Conservation (phyloP, 257 asterid genomes). For the Solanum ossicruentum region DNA sequence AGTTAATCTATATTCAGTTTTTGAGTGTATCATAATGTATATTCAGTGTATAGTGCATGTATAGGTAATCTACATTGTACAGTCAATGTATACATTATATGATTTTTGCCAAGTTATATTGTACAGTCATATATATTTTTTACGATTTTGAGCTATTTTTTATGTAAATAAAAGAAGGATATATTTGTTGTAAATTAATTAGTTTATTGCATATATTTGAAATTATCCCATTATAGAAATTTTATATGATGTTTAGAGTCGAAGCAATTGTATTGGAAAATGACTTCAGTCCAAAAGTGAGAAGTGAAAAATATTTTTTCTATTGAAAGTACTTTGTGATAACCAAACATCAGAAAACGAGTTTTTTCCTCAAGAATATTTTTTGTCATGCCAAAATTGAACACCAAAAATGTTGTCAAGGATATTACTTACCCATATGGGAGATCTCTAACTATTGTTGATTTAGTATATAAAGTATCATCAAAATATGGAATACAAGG, state of each 20-base stretch:
- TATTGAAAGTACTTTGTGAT: not conserved
- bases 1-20: too few species aligned
- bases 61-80: too few species aligned
- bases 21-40: too few species aligned
- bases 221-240: too few species aligned
- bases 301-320: not conserved
- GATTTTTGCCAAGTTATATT: too few species aligned
- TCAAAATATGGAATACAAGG: slow-evolving; percentile 61
- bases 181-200: too few species aligned
- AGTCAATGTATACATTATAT: too few species aligned
- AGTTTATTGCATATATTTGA: too few species aligned
- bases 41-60: too few species aligned
- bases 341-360: not conserved
- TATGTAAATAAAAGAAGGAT: too few species aligned
- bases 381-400: not conserved
- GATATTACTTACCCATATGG: slow-evolving; percentile 47
- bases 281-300: not conserved
- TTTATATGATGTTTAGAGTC: not conserved
- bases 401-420: not conserved
- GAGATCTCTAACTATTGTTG: slow-evolving; percentile 48
- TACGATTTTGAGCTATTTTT: too few species aligned
- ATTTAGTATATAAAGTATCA: slow-evolving; percentile 48
- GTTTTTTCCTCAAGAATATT: not conserved
- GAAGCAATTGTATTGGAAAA: not conserved
- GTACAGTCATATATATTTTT: too few species aligned